Conservation (phyloP, 306 rosid species). For the Ormosia emarginata region DNA sequence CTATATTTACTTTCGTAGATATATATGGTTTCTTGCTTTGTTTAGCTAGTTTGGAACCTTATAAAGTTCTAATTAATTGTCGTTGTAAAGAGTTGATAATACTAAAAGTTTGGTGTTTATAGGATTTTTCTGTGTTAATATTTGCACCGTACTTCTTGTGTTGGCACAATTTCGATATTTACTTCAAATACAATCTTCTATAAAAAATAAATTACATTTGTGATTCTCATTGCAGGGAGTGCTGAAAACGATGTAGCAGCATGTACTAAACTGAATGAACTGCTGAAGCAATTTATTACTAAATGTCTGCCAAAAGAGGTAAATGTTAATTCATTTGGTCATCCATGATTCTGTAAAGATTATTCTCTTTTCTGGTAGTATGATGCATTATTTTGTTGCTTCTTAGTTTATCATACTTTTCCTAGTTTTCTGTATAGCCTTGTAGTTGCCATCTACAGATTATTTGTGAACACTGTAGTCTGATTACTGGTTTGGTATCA, state of each 20-base stretch:
- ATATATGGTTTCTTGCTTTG: not conserved
- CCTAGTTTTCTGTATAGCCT: slow-evolving; percentile 42
- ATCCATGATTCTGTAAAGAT: slow-evolving; percentile 26
- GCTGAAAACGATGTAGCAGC: slow-evolving; percentile 16
- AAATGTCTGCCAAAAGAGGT: slow-evolving; percentile 43
- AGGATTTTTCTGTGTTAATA: not conserved
- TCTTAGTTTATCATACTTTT: slow-evolving; percentile 23
- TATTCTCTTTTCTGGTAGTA: slow-evolving; percentile 14
- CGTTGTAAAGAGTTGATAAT: not conserved
- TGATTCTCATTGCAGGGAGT: slow-evolving; percentile 30
- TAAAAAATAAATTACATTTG: slow-evolving; percentile 16
- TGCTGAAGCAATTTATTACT: slow-evolving; percentile 5
- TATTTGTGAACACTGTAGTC: slow-evolving; percentile 22
- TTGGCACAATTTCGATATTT: not conserved
- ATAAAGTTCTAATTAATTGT: not conserved
- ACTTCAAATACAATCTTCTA: not conserved
- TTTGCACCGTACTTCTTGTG: not conserved
- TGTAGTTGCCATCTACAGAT: slow-evolving; percentile 38
- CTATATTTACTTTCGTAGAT: not conserved
- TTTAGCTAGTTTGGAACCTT: not conserved
- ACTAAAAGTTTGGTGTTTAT: not conserved
- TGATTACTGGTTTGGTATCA: slow-evolving; percentile 16
- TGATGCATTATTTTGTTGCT: slow-evolving; percentile 32
- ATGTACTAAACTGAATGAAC: slow-evolving; percentile 1
- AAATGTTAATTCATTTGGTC: slow-evolving; percentile 43